These are phyloP conservation scores for Kernera saxatilis DNA, from an alignment of 345 rosid species.

Conservation along the genomic window DNA sequence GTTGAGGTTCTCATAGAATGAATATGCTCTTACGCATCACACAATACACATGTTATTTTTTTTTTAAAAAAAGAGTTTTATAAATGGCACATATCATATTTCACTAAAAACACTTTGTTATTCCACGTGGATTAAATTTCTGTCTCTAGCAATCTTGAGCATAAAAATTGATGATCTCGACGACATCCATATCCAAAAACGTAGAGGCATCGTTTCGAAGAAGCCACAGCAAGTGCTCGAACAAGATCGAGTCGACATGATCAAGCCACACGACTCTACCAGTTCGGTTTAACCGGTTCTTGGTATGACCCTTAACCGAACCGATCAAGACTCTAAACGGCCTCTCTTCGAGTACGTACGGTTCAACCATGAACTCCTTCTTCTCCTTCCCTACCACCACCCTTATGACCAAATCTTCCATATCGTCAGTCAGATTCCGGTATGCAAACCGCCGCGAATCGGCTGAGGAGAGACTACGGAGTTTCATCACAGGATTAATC, in stretches of 20 bases:
- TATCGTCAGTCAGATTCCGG: constrained; percentile 28
- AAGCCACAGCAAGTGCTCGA: constrained; percentile 91
- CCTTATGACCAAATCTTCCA: constrained; percentile 32
- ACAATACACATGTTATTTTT: too few species aligned
- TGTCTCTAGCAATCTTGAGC: constrained; percentile 43
- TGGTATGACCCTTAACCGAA: constrained; percentile 14
- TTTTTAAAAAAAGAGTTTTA: too few species aligned
- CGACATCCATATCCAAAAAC: constrained; percentile 59
- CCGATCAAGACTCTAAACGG: constrained; percentile 62
- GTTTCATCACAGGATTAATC: constrained; percentile 46
- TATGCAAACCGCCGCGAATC: constrained; percentile 42
- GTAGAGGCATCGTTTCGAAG: constrained; percentile 64
- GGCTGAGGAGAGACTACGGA: constrained; percentile 37
- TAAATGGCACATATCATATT: too few species aligned
- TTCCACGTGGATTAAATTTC: not conserved
- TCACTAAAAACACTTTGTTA: too few species aligned
- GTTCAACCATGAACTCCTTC: constrained; percentile 64
- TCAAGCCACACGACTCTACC: constrained; percentile 47
- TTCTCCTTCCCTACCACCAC: constrained; percentile 85
- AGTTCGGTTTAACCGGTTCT: constrained; percentile 8
- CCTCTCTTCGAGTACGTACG: constrained; percentile 52
- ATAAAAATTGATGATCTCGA: constrained; percentile 78
- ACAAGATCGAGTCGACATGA: constrained; percentile 70
- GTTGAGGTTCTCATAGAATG: too few species aligned
- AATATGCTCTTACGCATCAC: too few species aligned